Percentiles rank a stretch among this genome's conserved stretches.
Conservation (phyloP, 2,329 filamentous ascomycete genomes). For the Talaromyces marneffei region DNA sequence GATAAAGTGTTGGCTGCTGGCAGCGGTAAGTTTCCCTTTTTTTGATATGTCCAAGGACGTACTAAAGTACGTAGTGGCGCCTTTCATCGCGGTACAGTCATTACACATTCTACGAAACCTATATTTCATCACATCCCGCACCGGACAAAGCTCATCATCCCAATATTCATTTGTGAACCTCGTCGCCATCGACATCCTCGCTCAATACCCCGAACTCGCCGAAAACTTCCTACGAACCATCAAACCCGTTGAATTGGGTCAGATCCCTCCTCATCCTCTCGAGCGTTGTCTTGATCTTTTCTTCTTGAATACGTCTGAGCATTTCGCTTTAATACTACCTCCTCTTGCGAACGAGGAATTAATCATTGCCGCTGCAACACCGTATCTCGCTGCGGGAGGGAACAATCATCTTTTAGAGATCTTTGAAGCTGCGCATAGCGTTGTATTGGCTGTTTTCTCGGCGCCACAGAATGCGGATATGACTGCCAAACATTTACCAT, state of each 20-base stretch:
- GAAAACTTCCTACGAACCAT: constrained; percentile 63
- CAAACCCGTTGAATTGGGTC: constrained; percentile 49
- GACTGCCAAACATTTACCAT: constrained; percentile 66
- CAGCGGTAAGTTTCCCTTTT: constrained; percentile 37
- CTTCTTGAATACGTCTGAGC: constrained; percentile 80
- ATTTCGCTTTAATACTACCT: constrained; percentile 67
- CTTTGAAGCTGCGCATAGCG: constrained; percentile 84
- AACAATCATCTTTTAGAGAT: constrained; percentile 58
- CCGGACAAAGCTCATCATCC: constrained; percentile 69
- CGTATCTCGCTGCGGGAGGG: constrained; percentile 62
- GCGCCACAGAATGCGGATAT: constrained; percentile 70
- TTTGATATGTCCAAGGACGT: neutral
- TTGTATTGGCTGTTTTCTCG: constrained; percentile 72
- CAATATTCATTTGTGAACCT: constrained; percentile 81
- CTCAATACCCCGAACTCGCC: constrained; percentile 61
- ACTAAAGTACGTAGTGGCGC: constrained; percentile 44
- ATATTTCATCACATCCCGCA: constrained; percentile 72
- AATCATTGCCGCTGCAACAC: constrained; percentile 65
- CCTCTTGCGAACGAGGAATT: constrained; percentile 64
- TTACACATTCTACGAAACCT: constrained; percentile 70
- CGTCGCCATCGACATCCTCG: constrained; percentile 72
- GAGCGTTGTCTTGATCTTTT: constrained; percentile 75
- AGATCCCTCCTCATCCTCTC: constrained; percentile 58
- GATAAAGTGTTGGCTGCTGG: constrained; percentile 52
- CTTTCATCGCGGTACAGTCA: constrained; percentile 62